phyloP scores from a whole-genome alignment of 768 basidiomycete species.

The Mycena epipterygia region DNA sequence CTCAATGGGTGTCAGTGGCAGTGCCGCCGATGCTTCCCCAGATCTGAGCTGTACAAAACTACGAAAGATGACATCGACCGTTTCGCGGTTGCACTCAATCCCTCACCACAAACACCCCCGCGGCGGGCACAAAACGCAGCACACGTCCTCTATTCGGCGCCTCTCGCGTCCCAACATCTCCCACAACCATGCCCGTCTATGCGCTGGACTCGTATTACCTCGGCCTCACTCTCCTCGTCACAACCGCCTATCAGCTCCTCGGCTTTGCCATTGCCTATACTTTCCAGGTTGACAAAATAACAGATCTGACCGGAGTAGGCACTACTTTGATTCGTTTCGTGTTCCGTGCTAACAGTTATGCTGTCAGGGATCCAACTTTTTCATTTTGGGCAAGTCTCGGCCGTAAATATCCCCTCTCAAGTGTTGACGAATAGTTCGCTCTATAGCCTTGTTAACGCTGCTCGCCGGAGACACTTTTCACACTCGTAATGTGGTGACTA shows the following conservation, averaged over 20 bases:
- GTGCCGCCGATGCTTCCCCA: conserved; percentile 16
- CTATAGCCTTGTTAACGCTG: conserved; percentile 71
- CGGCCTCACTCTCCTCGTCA: conserved; percentile 63
- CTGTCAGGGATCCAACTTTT: conserved; percentile 73
- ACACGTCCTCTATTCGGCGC: no score
- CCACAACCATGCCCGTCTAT: conserved; percentile 53
- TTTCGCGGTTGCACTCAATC: neutral
- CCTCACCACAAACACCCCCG: no score
- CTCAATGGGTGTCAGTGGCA: neutral
- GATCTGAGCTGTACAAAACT: no score
- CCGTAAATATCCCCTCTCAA: neutral
- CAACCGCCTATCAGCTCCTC: conserved; percentile 67
- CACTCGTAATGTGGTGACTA: conserved; percentile 66
- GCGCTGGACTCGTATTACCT: conserved; percentile 67
- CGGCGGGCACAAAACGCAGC: no score
- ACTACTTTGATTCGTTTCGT: neutral
- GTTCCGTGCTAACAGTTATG: neutral
- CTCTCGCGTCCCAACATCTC: neutral
- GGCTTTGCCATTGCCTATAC: conserved; percentile 80
- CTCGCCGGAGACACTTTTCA: conserved; percentile 72
- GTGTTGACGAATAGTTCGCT: neutral
- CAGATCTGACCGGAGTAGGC: conserved; percentile 72
- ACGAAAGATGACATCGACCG: neutral
- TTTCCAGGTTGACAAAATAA: conserved; percentile 81
- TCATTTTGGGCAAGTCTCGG: conserved; percentile 62